Conservation (phyloP, 1,139 yeast genomes). For the Hemisphaericaspora lyxosophila region DNA sequence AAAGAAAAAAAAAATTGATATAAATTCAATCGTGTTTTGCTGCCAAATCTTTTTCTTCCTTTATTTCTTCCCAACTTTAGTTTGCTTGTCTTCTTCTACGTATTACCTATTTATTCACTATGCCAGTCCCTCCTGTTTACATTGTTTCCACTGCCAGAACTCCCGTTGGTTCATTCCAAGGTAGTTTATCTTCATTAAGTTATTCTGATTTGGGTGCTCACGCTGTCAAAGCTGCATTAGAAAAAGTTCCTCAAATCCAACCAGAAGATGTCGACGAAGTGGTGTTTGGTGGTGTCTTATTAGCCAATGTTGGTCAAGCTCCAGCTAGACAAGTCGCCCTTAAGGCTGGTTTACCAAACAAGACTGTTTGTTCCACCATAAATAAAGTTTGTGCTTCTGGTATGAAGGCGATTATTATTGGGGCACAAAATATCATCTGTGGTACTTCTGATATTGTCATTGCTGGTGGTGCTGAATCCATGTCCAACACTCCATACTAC, state of each 20-base stretch:
- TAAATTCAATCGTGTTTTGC: neutral
- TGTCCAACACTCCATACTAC: constrained; percentile 96
- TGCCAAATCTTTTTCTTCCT: neutral
- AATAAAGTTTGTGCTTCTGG: constrained; percentile 99
- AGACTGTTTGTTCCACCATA: constrained; percentile 81
- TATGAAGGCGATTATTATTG: constrained; percentile 84
- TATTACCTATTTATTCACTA: constrained; percentile 4
- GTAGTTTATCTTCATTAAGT: constrained; percentile 68
- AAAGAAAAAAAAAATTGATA: constrained; percentile 1
- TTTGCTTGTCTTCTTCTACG: neutral
- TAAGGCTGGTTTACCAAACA: constrained; percentile 79
- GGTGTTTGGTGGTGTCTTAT: constrained; percentile 87
- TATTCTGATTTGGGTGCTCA: constrained; percentile 88
- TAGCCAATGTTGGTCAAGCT: constrained; percentile 94
- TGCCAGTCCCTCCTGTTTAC: constrained; percentile 52
- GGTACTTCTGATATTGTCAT: constrained; percentile 91
- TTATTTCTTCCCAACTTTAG: constrained; percentile 1
- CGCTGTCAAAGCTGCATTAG: constrained; percentile 87
- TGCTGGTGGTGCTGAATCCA: constrained; percentile 97
- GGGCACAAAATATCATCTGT: constrained; percentile 85
- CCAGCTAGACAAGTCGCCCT: constrained; percentile 98
- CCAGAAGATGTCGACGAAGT: constrained; percentile 84
- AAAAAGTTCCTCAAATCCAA: constrained; percentile 76
- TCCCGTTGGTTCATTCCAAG: constrained; percentile 93
- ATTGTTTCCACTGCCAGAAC: constrained; percentile 92